These are phyloP conservation scores for Typha latifolia DNA, from an alignment of 176 grass and related monocot species.

Conservation along the genomic window DNA sequence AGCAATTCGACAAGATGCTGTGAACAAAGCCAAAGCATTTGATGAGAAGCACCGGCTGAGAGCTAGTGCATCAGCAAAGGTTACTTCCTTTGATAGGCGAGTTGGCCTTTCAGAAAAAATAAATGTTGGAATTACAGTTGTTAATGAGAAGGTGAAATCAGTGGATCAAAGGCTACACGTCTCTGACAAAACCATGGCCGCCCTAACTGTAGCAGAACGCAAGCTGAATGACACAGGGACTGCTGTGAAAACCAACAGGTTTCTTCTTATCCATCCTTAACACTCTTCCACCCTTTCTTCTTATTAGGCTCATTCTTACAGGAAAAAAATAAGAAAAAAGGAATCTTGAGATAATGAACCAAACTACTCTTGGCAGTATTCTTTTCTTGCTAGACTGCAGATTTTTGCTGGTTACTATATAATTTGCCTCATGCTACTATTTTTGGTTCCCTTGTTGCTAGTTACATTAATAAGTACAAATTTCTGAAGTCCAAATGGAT, in stretches of 20 bases:
- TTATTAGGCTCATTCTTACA: neutral
- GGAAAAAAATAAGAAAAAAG: neutral
- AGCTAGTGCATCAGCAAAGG: conserved; percentile 68
- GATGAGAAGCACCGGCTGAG: conserved; percentile 76
- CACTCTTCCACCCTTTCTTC: neutral
- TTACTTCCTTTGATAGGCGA: conserved; percentile 76
- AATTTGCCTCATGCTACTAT: neutral
- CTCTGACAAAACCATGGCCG: conserved; percentile 90
- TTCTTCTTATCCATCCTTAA: conserved; percentile 17
- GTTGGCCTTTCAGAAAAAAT: conserved; percentile 84
- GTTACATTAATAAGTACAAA: neutral
- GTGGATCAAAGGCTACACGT: conserved; percentile 83
- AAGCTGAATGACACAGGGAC: conserved; percentile 89
- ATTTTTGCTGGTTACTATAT: neutral
- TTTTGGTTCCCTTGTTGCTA: neutral
- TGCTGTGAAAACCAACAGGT: conserved; percentile 92
- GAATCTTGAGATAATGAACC: neutral
- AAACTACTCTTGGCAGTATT: neutral
- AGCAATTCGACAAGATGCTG: conserved; percentile 79
- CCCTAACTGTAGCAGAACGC: conserved; percentile 70
- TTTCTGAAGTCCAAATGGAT: neutral
- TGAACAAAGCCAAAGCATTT: conserved; percentile 97
- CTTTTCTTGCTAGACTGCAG: neutral
- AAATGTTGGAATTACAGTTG: conserved; percentile 66
- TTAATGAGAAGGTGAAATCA: conserved; percentile 91